Conservation (phyloP, 257 asterid genomes). For the Perilla frutescens region DNA sequence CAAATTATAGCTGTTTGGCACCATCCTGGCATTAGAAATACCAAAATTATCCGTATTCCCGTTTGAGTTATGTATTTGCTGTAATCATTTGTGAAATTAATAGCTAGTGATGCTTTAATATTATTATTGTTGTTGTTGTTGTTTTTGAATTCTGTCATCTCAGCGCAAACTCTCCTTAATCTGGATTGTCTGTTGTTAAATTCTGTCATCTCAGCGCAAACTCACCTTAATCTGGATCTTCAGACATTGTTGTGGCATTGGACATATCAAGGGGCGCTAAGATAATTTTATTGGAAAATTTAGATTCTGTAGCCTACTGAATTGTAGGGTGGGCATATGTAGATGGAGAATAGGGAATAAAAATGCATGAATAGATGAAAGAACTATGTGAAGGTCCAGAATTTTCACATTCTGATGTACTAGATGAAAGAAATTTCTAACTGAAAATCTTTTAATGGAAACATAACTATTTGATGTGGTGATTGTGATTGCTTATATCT, state of each 20-base stretch:
- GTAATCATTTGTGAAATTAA: neutral
- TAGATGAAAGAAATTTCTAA: neutral
- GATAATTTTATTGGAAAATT: neutral
- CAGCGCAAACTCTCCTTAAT: no score
- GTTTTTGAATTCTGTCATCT: neutral
- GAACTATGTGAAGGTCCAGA: neutral
- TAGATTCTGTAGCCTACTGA: neutral
- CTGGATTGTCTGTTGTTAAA: neutral
- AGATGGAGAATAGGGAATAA: neutral
- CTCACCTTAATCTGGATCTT: neutral
- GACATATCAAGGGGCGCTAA: neutral
- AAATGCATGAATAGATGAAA: neutral
- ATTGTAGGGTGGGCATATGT: neutral
- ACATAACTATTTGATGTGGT: neutral
- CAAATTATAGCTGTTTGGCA: neutral
- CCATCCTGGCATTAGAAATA: neutral
- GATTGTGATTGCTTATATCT: neutral
- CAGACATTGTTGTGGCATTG: neutral
- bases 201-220: neutral
- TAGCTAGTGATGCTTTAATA: neutral
- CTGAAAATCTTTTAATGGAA: neutral
- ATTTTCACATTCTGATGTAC: neutral
- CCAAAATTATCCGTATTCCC: neutral
- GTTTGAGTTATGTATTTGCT: neutral
- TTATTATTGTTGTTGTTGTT: neutral